phyloP scores from a whole-genome alignment of 2,329 filamentous ascomycete species.

The Xylariaceae sp. region DNA sequence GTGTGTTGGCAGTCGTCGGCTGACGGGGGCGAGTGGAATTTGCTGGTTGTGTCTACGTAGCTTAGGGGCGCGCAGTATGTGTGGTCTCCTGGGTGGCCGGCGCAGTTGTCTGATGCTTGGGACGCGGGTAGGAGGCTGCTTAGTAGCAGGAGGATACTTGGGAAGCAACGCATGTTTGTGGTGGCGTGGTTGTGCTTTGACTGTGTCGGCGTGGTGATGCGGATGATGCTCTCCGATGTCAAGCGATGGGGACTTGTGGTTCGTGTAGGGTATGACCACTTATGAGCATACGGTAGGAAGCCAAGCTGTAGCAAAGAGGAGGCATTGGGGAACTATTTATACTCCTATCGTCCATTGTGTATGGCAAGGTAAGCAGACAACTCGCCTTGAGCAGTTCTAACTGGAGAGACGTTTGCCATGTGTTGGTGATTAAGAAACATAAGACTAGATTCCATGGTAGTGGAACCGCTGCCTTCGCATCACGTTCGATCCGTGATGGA shows the following conservation, averaged over 20 bases:
- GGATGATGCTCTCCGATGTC: too few species aligned
- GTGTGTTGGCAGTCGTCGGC: constrained; percentile 22
- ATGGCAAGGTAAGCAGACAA: background rate
- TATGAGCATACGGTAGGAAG: background rate
- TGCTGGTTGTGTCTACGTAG: constrained; percentile 21
- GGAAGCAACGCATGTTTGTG: constrained; percentile 2
- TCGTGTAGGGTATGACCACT: background rate
- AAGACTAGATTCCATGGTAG: background rate
- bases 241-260: too few species aligned
- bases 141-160: constrained; percentile 7
- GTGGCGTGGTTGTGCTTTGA: background rate
- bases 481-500: background rate
- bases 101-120: constrained; percentile 17
- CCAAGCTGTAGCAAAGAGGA: background rate
- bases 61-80: constrained; percentile 25
- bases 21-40: constrained; percentile 3
- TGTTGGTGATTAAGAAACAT: background rate
- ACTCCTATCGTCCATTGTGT: background rate
- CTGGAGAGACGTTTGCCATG: background rate
- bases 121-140: constrained; percentile 2
- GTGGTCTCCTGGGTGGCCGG: constrained; percentile 14
- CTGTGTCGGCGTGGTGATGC: too few species aligned
- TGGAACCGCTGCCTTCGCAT: constrained; percentile 2
- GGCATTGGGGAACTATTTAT: constrained; percentile 9
- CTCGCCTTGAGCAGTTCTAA: background rate